Evolutionary conservation across 2,329 filamentous ascomycete genomes (phyloP).

Genomic region (Colletotrichum neosansevieriae): DNA sequence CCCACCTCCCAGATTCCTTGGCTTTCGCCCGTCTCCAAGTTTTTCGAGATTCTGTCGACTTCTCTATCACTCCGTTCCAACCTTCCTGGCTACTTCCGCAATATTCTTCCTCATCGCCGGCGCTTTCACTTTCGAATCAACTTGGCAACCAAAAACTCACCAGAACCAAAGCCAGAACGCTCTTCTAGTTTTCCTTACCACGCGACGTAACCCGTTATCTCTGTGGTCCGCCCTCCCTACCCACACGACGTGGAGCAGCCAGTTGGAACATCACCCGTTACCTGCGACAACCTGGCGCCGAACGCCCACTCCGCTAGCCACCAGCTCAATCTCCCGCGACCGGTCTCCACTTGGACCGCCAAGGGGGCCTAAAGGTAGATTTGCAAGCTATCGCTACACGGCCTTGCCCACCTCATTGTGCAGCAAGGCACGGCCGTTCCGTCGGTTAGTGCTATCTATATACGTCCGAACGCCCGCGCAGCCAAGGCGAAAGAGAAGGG

Average conservation of each 20-base stretch:
- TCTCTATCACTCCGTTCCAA: conserved; percentile 5
- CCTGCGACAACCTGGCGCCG: conserved; percentile 34
- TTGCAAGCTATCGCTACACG: conserved; percentile 35
- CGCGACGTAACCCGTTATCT: conserved; percentile 38
- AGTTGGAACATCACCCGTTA: conserved; percentile 31
- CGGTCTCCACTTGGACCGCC: conserved; percentile 31
- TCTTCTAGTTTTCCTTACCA: conserved; percentile 17
- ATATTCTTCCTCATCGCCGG: not conserved
- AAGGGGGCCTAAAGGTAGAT: conserved; percentile 24
- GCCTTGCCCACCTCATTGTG: conserved; percentile 12
- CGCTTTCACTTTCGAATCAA: not conserved
- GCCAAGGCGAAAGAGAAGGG: conserved; percentile 2
- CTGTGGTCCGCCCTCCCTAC: conserved; percentile 19
- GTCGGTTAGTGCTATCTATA: conserved; percentile 21
- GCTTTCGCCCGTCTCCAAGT: conserved; percentile 11
- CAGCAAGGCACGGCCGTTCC: conserved; percentile 12
- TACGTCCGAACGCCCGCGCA: conserved; percentile 32
- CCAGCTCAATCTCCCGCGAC: conserved; percentile 38
- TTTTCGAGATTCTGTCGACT: not conserved
- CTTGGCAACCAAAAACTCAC: not conserved
- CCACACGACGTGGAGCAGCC: conserved; percentile 35
- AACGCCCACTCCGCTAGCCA: conserved; percentile 35
- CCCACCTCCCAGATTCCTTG: conserved; percentile 18
- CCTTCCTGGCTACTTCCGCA: not conserved
- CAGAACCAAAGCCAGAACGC: not conserved